phyloP scores from a whole-genome alignment of 2,329 filamentous ascomycete species.

The Microcyclosporella mali region DNA sequence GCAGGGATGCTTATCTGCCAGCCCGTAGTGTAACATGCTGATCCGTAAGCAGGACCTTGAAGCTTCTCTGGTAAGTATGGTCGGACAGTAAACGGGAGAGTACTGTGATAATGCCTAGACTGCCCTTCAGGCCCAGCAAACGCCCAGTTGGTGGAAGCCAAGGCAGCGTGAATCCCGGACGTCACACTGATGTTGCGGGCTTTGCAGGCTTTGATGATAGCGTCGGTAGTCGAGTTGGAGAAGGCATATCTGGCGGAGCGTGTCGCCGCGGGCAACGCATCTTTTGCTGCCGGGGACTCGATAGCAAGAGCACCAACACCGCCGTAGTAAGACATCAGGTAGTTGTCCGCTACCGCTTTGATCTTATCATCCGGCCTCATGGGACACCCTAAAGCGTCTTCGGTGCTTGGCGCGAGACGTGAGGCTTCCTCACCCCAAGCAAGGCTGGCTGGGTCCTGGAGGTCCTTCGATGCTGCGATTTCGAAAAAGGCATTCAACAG shows the following conservation, averaged over 20 bases:
- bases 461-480: neutral
- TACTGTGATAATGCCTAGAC: neutral
- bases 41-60: neutral
- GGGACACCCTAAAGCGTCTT: neutral
- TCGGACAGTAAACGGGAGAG: neutral
- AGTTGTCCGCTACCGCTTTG: neutral
- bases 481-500: neutral
- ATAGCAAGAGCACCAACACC: neutral
- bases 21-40: neutral
- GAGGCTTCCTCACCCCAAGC: neutral
- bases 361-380: neutral
- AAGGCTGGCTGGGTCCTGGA: neutral
- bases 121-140: neutral
- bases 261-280: neutral
- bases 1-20: neutral
- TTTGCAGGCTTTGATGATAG: neutral
- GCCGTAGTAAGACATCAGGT: neutral
- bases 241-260: neutral
- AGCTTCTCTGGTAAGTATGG: conserved; percentile 1
- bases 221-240: neutral
- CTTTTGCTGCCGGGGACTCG: neutral
- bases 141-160: neutral
- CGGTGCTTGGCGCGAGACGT: neutral
- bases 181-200: neutral
- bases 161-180: neutral